Percentiles rank a stretch among this genome's conserved stretches.
Conservation (phyloP, 164 flowering plant species). For the Houttuynia cordata region DNA sequence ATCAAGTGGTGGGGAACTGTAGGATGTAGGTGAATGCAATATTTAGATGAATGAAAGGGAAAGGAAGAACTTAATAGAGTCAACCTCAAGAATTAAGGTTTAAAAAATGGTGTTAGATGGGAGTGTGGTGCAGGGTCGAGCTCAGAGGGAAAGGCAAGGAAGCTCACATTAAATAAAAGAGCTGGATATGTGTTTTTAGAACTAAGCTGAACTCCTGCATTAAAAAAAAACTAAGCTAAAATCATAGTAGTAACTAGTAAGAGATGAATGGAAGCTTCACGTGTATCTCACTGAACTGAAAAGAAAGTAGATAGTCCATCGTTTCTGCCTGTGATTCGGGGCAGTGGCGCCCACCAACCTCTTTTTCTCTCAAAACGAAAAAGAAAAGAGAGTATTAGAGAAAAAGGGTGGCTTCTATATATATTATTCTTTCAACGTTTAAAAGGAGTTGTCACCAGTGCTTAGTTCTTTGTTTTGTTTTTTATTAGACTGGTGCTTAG, state of each 20-base stretch:
- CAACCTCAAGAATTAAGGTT: background rate
- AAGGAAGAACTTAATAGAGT: too few relatives aligned
- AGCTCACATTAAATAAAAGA: background rate
- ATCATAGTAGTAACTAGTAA: background rate
- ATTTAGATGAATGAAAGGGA: too few relatives aligned
- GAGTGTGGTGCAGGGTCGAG: background rate
- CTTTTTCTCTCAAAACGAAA: background rate
- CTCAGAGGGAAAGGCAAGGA: background rate
- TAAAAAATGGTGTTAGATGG: too few relatives aligned
- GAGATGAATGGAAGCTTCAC: background rate
- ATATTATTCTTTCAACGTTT: too few relatives aligned
- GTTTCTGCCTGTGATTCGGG: background rate
- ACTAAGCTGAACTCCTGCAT: background rate
- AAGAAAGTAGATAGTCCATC: background rate
- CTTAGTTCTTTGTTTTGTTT: too few relatives aligned
- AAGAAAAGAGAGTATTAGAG: background rate
- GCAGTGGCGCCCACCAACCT: background rate
- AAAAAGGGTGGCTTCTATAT: too few relatives aligned
- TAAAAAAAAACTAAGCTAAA: too few relatives aligned
- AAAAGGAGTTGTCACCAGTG: too few relatives aligned
- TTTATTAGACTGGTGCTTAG: too few relatives aligned
- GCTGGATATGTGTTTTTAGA: background rate
- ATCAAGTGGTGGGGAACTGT: background rate
- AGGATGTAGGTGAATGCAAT: background rate
- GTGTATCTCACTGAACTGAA: background rate